phyloP scores from a whole-genome alignment of 805 yeast species.

The Saturnispora quitensis region DNA sequence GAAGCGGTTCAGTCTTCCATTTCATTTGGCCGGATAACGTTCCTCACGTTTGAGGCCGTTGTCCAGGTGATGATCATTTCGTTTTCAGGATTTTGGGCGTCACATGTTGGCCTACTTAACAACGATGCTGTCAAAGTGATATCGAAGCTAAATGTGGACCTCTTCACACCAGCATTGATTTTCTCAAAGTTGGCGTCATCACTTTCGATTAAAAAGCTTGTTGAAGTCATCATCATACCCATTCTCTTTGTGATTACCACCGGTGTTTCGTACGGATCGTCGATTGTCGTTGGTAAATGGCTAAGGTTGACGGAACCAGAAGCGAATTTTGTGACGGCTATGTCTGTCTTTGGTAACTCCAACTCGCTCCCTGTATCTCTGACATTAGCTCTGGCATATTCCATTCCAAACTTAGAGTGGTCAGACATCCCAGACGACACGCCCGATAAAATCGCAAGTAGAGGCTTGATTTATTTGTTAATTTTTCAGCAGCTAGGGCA shows the following conservation, averaged over 20 bases:
- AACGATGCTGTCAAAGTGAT: conserved; percentile 70
- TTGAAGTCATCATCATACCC: conserved; percentile 80
- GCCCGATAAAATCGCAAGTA: conserved; percentile 61
- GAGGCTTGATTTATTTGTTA: conserved; percentile 66
- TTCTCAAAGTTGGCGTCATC: conserved; percentile 68
- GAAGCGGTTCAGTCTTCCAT: neutral
- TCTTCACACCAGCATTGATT: conserved; percentile 92
- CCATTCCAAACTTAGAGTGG: conserved; percentile 71
- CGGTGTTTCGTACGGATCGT: conserved; percentile 57
- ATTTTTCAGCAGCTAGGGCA: conserved; percentile 81
- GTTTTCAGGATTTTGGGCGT: conserved; percentile 78
- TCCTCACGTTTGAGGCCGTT: conserved; percentile 84
- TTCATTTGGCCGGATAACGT: conserved; percentile 34
- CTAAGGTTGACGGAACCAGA: conserved; percentile 63
- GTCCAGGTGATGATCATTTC: conserved; percentile 83
- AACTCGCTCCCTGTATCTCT: conserved; percentile 91
- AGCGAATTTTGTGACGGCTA: conserved; percentile 86
- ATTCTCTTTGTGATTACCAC: conserved; percentile 78
- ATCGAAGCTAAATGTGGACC: conserved; percentile 72
- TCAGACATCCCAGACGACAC: conserved; percentile 58
- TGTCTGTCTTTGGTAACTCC: conserved; percentile 95
- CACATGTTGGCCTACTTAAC: conserved; percentile 59
- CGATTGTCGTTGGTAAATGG: conserved; percentile 43
- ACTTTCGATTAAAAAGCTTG: conserved; percentile 63
- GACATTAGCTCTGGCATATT: conserved; percentile 67